Base-by-base conservation (phyloP, 2,329 filamentous ascomycete species). In the Monosporascus sp. region DNA sequence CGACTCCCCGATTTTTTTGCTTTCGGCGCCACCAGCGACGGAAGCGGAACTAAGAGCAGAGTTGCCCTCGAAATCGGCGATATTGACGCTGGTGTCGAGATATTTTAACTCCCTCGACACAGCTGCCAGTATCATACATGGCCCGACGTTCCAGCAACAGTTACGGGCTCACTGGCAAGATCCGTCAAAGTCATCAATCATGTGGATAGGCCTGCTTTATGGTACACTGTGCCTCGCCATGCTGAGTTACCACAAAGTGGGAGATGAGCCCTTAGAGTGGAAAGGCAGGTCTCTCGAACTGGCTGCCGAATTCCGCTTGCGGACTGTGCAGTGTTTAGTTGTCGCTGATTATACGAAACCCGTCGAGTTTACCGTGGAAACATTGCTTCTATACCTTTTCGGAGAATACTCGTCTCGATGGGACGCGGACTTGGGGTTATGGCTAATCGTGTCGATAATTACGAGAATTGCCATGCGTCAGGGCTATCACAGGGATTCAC, bases 31-130 rank as follows among this genome's bases (percentile, higher is more conserved):
- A 48, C 81, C 86, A 9, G 85, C 87, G 14, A 85, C 85, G 41
- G 88, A 90, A 62, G 74, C 81, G 19, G 93, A 97, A 64, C 78
- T 97, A 11, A 82, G 95, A 57, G 82, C 86, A 27, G 85, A 87
- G 49, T 80, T 97, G 43, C 94, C 94, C 2, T 79, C 87, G 0
- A 93, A 91, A 66, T 85, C 88, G 38, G 88, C 85, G 24, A 87
- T 94, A n/a, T 84, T 96, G 64, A 86, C 90, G 24, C 78, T 97
- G 19, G 88, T 96, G 56, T 86, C 87, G 57, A 85, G 93, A 56
- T 99, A 95, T 67, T 97, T 97, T 76, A 93, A 93, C 67, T 93
- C 88, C 0, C 80, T 85, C 71, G 84, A 87, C 58, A 83, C 82
- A 40, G 79, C 82, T n/a, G 83, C 85, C 67, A 86, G 84, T 66